phyloP scores from a whole-genome alignment of 176 grass and related monocot species.

The Canna indica region DNA sequence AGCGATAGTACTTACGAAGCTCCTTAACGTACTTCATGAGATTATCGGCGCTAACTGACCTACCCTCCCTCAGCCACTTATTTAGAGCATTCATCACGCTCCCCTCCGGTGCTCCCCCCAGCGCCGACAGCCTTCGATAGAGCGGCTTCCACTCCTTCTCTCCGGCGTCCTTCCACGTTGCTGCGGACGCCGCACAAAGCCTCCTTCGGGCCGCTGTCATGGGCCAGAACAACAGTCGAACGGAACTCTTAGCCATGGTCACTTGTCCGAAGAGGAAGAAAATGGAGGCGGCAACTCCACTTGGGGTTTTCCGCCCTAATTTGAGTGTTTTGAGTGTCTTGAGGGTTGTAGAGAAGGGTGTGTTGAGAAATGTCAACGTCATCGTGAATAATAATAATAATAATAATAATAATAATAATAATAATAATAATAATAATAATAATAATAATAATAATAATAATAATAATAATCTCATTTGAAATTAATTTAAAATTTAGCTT shows the following conservation, averaged over 20 bases:
- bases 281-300: not conserved
- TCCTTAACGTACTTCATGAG: constrained; percentile 46
- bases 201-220: not conserved
- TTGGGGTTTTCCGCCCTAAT: not conserved
- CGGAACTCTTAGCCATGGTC: constrained; percentile 3
- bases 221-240: not conserved
- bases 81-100: constrained; percentile 38
- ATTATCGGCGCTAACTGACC: constrained; percentile 7
- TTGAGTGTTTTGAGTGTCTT: not conserved
- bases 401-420: no score
- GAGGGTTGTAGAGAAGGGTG: not conserved
- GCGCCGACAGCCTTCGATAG: constrained; percentile 45
- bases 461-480: no score
- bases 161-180: not conserved
- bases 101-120: constrained; percentile 37
- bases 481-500: no score
- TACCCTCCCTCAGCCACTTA: constrained; percentile 55
- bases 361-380: not conserved
- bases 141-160: constrained; percentile 13
- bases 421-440: no score
- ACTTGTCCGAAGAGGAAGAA: not conserved
- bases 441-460: no score
- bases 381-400: no score
- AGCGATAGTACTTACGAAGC: constrained; percentile 56
- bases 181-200: not conserved